Conservation (phyloP, 768 basidiomycete genomes). For the Amanita jacksonii region DNA sequence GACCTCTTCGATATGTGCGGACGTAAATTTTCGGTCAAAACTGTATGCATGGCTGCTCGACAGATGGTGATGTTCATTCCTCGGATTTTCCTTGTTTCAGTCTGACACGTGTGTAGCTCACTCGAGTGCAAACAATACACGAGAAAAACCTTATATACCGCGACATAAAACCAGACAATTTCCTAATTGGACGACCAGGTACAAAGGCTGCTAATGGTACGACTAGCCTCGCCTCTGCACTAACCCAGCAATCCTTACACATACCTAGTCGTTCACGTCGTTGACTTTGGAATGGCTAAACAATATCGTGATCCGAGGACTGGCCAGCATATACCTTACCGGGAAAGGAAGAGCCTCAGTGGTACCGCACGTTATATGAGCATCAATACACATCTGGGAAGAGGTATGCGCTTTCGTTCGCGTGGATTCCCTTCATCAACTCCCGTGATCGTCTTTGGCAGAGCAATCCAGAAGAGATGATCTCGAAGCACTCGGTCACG, state of each 20-base stretch:
- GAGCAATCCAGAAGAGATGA: slow-evolving; percentile 95
- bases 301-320: slow-evolving; percentile 99
- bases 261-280: slow-evolving; percentile 72
- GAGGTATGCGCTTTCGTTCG: slow-evolving; percentile 47
- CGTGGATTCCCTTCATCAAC: slow-evolving; percentile 6
- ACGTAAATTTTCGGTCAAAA: slow-evolving; percentile 95
- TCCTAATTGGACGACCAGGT: slow-evolving; percentile 88
- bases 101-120: slow-evolving; percentile 43
- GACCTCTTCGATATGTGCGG: slow-evolving; percentile 99
- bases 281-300: slow-evolving; percentile 99
- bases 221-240: slow-evolving; percentile 14
- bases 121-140: slow-evolving; percentile 95
- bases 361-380: slow-evolving; percentile 99
- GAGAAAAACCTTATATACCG: slow-evolving; percentile 99
- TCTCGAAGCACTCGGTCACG: slow-evolving; percentile 97
- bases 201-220: slow-evolving; percentile 83
- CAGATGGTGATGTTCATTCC: slow-evolving; percentile 65
- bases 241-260: background rate
- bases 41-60: slow-evolving; percentile 96
- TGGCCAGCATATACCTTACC: slow-evolving; percentile 98
- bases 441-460: slow-evolving; percentile 17
- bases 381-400: slow-evolving; percentile 96
- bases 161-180: slow-evolving; percentile 99
- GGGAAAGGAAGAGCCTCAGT: slow-evolving; percentile 93
- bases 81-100: too few species aligned